phyloP scores from a whole-genome alignment of 306 rosid genomes.

The Urtica urens region DNA sequence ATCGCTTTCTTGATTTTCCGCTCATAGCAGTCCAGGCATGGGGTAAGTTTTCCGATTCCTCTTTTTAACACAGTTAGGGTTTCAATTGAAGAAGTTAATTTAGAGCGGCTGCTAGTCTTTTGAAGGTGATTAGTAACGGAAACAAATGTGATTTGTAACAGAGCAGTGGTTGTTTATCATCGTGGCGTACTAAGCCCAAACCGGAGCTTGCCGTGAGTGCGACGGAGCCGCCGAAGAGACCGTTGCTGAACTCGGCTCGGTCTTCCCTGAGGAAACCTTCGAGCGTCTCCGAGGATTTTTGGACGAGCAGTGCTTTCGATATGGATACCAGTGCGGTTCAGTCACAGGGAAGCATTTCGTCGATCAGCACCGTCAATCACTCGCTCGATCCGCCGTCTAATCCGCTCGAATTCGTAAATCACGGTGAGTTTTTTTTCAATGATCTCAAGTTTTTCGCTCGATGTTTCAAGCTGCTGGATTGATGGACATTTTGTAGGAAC shows the following conservation, averaged over 20 bases:
- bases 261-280: constrained; percentile 35
- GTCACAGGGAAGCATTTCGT: constrained; percentile 85
- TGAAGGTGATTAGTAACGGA: constrained; percentile 53
- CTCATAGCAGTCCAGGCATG: constrained; percentile 33
- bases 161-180: constrained; percentile 99
- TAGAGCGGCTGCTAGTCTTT: not conserved
- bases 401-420: constrained; percentile 61
- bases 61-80: not conserved
- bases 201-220: constrained; percentile 8
- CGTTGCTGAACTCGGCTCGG: constrained; percentile 13
- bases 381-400: constrained; percentile 34
- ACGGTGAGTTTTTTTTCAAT: constrained; percentile 30
- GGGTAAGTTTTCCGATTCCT: constrained; percentile 42
- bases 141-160: constrained; percentile 65
- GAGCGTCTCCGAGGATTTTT: constrained; percentile 64
- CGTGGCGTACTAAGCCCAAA: constrained; percentile 48
- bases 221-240: constrained; percentile 32
- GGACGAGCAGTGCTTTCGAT: constrained; percentile 90
- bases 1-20: constrained; percentile 18
- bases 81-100: not conserved
- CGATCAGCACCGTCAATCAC: constrained; percentile 63
- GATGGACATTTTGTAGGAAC: no score
- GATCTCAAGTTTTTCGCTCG: constrained; percentile 6
- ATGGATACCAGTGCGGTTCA: constrained; percentile 86
- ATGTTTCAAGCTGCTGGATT: no score